These are phyloP conservation scores for Phytophthora pini DNA, from an alignment of 352 stramenopile species.

Conservation along the genomic window DNA sequence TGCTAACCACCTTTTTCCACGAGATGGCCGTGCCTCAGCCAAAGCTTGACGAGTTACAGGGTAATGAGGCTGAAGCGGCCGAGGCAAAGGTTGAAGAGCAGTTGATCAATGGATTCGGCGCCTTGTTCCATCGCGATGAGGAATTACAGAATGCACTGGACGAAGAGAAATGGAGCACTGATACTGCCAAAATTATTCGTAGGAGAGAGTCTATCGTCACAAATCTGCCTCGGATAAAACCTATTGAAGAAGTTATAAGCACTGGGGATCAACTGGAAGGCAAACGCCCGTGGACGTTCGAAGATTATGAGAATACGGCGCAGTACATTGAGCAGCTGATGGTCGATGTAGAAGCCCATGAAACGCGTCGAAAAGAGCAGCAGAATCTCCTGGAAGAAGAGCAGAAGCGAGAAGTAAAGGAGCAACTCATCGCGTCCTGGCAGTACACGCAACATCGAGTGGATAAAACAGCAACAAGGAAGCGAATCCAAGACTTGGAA, in stretches of 20 bases:
- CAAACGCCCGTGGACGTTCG: constrained; percentile 31
- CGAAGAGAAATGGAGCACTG: constrained; percentile 56
- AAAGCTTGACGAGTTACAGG: constrained; percentile 28
- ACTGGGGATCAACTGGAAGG: constrained; percentile 5
- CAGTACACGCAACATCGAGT: constrained; percentile 27
- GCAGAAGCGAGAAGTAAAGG: constrained; percentile 10
- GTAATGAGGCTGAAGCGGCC: constrained; percentile 5
- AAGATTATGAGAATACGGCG: constrained; percentile 62
- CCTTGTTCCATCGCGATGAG: constrained; percentile 51
- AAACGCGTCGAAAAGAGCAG: constrained; percentile 7
- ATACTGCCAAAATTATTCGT: constrained; percentile 29
- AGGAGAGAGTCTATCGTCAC: constrained; percentile 21
- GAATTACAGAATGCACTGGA: constrained; percentile 55
- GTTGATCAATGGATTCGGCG: constrained; percentile 48
- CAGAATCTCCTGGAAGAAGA: constrained; percentile 3
- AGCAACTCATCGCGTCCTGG: constrained; percentile 43
- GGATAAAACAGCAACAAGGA: constrained; percentile 2
- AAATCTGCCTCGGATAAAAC: constrained; percentile 29
- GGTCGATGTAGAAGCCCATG: constrained; percentile 36
- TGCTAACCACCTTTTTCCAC: constrained; percentile 55
- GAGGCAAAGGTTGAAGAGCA: constrained; percentile 34
- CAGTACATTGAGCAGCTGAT: constrained; percentile 58
- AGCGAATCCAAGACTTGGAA: constrained; percentile 22
- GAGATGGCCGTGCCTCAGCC: constrained; percentile 60
- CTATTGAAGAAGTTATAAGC: background rate